These are phyloP conservation scores for Talaromyces sp. DNA, from an alignment of 2,329 filamentous ascomycete genomes.

Conservation along the genomic window DNA sequence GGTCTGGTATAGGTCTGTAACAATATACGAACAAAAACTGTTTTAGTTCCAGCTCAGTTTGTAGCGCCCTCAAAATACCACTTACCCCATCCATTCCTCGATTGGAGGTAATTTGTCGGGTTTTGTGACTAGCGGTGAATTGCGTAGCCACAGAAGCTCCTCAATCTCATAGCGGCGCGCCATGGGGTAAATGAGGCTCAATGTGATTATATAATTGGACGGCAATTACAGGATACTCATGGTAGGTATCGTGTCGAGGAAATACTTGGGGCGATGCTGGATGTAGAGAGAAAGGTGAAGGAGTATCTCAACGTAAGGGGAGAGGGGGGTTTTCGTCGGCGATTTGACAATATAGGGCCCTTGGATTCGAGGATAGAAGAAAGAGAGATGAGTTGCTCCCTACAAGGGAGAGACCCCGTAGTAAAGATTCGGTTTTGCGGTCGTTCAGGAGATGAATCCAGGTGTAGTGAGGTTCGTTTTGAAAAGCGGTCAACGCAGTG, in stretches of 20 bases:
- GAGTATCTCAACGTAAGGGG: not conserved
- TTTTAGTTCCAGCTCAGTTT: not conserved
- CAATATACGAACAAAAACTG: conserved; percentile 2
- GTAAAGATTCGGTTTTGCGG: not conserved
- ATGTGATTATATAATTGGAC: not conserved
- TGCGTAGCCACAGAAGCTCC: conserved; percentile 66
- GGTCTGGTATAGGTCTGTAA: conserved; percentile 37
- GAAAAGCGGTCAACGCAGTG: not conserved
- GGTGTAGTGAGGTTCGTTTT: not conserved
- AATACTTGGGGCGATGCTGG: not conserved
- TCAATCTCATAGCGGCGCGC: conserved; percentile 66
- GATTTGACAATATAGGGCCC: not conserved
- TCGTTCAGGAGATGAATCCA: not conserved
- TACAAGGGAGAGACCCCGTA: not conserved
- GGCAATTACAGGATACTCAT: conserved; percentile 14
- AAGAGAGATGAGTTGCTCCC: not conserved
- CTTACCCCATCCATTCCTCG: conserved; percentile 96
- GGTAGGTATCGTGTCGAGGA: not conserved
- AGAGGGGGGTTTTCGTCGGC: not conserved
- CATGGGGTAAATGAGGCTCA: conserved; percentile 24
- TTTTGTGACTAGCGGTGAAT: conserved; percentile 77
- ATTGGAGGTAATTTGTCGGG: conserved; percentile 72
- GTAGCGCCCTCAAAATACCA: conserved; percentile 8
- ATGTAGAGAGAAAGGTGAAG: not conserved
- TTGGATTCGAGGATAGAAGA: not conserved